A percentile compares a stretch with the other conserved stretches of the same genome.
Conservation (phyloP, 768 basidiomycete genomes). For the Suillus fuscotomentosus region DNA sequence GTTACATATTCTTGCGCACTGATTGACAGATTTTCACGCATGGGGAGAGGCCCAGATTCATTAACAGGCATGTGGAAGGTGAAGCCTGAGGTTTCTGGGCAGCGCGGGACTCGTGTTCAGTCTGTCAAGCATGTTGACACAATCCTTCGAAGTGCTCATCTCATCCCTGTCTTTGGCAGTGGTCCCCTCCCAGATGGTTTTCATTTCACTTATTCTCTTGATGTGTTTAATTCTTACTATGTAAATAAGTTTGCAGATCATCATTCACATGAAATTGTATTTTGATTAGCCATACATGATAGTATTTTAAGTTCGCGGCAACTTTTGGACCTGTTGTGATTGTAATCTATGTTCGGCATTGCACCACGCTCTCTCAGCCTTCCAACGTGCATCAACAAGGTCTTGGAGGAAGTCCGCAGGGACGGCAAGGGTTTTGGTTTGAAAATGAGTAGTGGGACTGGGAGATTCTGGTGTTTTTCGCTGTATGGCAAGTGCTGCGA, state of each 20-base stretch:
- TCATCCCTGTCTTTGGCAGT: conserved; percentile 26
- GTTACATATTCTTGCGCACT: conserved; percentile 26
- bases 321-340: neutral
- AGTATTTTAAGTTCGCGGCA: neutral
- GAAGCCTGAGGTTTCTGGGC: neutral
- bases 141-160: conserved; percentile 31
- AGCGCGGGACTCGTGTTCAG: neutral
- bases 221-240: conserved; percentile 26
- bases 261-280: conserved; percentile 23
- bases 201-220: conserved; percentile 20
- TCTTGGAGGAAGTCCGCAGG: neutral
- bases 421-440: neutral
- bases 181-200: conserved; percentile 20
- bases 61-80: conserved; percentile 14
- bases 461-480: neutral
- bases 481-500: neutral
- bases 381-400: neutral
- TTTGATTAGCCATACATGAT: conserved; percentile 1
- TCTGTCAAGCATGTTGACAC: conserved; percentile 30
- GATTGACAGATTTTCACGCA: conserved; percentile 26
- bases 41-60: conserved; percentile 20
- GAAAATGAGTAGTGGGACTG: neutral
- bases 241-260: conserved; percentile 34
- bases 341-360: neutral
- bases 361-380: neutral